Evolutionary conservation across 768 basidiomycete species (phyloP).

Genomic region (Pisolithus marmoratus): DNA sequence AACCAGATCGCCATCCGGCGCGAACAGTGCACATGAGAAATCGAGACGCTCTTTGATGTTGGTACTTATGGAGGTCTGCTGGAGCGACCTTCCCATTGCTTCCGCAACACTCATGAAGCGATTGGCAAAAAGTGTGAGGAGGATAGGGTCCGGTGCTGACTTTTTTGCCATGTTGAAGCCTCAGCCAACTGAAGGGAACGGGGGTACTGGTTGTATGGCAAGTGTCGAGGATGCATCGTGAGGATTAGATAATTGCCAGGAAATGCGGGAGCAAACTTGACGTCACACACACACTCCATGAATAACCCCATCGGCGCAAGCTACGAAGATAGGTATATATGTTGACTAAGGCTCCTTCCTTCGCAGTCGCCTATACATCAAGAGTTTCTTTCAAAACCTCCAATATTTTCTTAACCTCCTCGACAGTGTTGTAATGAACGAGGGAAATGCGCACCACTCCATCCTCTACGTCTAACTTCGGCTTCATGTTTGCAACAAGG

Average conservation of each 20-base stretch:
- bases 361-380: background rate
- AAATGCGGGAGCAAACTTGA: too few relatives aligned
- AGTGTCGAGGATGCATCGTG: too few relatives aligned
- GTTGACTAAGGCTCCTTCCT: background rate
- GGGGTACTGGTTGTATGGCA: background rate
- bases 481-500: conserved; percentile 45
- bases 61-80: conserved; percentile 85
- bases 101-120: conserved; percentile 98
- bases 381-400: conserved; percentile 42
- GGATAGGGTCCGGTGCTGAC: conserved; percentile 69
- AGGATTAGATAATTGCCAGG: too few relatives aligned
- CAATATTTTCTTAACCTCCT: conserved; percentile 61
- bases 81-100: conserved; percentile 88
- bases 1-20: conserved; percentile 89
- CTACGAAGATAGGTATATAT: too few relatives aligned
- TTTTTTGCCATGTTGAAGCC: conserved; percentile 13
- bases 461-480: conserved; percentile 54
- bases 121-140: conserved; percentile 89
- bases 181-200: background rate
- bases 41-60: conserved; percentile 96
- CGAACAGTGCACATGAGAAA: conserved; percentile 92
- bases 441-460: conserved; percentile 71
- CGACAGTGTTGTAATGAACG: conserved; percentile 75
- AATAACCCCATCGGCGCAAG: too few relatives aligned
- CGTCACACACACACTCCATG: too few relatives aligned